These are phyloP conservation scores for Aspergillus bombycis DNA, from an alignment of 2,329 filamentous ascomycete genomes.

Conservation along the genomic window DNA sequence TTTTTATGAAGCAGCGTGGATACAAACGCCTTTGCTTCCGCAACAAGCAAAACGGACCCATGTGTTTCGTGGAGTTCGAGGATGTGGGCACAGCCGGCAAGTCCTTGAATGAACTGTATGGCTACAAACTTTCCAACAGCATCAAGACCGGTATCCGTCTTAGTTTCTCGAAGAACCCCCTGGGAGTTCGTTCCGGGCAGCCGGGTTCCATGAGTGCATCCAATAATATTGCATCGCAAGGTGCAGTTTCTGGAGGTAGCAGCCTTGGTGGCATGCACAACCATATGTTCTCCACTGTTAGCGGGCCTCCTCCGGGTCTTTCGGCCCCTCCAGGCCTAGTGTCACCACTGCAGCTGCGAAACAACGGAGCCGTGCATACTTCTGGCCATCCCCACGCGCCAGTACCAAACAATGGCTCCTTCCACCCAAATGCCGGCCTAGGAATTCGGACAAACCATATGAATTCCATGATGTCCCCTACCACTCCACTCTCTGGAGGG, in stretches of 20 bases:
- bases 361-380: conserved; percentile 36
- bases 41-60: conserved; percentile 91
- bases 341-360: conserved; percentile 39
- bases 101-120: conserved; percentile 86
- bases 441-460: conserved; percentile 41
- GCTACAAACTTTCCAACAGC: conserved; percentile 83
- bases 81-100: conserved; percentile 91
- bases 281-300: conserved; percentile 68
- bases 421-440: conserved; percentile 41
- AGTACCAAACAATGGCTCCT: conserved; percentile 35
- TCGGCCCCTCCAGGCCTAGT: conserved; percentile 72
- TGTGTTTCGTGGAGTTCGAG: conserved; percentile 99
- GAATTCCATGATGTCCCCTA: conserved; percentile 35
- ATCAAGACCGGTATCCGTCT: conserved; percentile 92
- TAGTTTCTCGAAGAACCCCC: conserved; percentile 95
- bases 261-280: conserved; percentile 58
- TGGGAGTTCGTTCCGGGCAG: conserved; percentile 84
- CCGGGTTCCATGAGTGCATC: conserved; percentile 55
- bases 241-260: conserved; percentile 61
- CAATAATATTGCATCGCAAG: conserved; percentile 55
- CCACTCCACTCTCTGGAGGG: conserved; percentile 33
- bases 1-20: conserved; percentile 90
- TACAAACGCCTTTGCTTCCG: conserved; percentile 96
- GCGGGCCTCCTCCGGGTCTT: conserved; percentile 81
- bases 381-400: conserved; percentile 32